A percentile compares a stretch with the other conserved stretches of the same genome.
Evolutionary conservation across 1,284 basidiomycete species (phyloP).

Genomic region (Coriolopsis trogii): DNA sequence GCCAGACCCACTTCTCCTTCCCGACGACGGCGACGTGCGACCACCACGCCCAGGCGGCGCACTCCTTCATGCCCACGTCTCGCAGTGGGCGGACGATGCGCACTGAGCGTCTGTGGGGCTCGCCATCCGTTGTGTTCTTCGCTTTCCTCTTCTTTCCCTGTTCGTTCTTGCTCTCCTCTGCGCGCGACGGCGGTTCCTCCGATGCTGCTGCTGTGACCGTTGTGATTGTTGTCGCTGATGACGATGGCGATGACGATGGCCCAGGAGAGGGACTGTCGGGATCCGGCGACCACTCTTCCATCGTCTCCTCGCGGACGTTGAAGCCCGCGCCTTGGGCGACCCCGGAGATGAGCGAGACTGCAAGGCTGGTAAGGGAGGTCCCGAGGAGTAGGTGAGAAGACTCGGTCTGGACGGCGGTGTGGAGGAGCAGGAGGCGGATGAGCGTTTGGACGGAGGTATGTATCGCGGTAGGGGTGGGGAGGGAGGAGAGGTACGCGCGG

Average conservation of each 20-base stretch:
- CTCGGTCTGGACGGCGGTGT: slow-evolving; percentile 58
- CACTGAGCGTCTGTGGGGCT: slow-evolving; percentile 36
- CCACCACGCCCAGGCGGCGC: slow-evolving; percentile 78
- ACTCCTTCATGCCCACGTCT: slow-evolving; percentile 84
- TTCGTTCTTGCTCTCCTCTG: background rate
- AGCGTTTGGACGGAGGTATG: slow-evolving; percentile 65
- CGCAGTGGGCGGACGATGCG: slow-evolving; percentile 71
- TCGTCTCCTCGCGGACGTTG: slow-evolving; percentile 70
- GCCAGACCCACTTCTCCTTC: slow-evolving; percentile 46
- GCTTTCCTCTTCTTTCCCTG: no score
- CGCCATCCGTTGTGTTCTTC: no score
- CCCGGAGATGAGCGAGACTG: slow-evolving; percentile 74
- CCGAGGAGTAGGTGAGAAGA: slow-evolving; percentile 83
- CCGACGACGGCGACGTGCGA: slow-evolving; percentile 56
- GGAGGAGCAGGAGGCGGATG: slow-evolving; percentile 68
- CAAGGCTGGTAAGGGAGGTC: slow-evolving; percentile 80
- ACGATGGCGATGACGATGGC: no score
- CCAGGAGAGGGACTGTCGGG: background rate
- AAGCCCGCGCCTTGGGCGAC: slow-evolving; percentile 84
- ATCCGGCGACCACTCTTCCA: slow-evolving; percentile 62
- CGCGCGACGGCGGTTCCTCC: no score
- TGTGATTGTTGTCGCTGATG: no score
- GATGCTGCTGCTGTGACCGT: no score
- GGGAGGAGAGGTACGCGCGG: slow-evolving; percentile 61
- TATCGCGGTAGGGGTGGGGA: slow-evolving; percentile 80